Conservation (phyloP, 1,139 yeast species). For the Scheffersomyces parashehatae region DNA sequence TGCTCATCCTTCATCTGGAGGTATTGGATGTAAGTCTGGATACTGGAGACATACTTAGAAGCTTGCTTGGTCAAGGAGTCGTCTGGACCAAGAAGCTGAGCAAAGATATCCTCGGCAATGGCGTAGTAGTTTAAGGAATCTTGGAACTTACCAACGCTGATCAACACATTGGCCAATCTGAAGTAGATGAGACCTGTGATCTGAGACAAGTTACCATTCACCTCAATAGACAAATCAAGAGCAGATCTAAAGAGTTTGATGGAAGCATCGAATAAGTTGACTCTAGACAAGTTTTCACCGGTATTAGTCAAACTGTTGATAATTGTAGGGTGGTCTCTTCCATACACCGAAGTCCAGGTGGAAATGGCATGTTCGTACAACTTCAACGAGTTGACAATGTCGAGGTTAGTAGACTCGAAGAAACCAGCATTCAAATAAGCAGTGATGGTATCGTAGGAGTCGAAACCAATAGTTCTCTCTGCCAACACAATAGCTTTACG, state of each 20-base stretch:
- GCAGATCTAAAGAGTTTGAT: conserved; percentile 42
- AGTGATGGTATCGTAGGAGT: conserved; percentile 73
- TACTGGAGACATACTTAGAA: conserved; percentile 58
- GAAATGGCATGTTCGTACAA: conserved; percentile 62
- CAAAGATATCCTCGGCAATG: conserved; percentile 54
- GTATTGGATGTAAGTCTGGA: conserved; percentile 41
- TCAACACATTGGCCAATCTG: conserved; percentile 67
- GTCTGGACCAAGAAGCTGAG: conserved; percentile 59
- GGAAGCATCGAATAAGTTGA: conserved; percentile 41
- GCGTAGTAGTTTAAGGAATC: conserved; percentile 57
- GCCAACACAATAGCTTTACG: conserved; percentile 72
- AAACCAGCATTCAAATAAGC: conserved; percentile 74
- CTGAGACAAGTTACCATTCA: conserved; percentile 60
- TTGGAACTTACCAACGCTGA: conserved; percentile 52
- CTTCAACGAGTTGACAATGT: conserved; percentile 61
- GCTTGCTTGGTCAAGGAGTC: conserved; percentile 65
- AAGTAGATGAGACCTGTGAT: conserved; percentile 60
- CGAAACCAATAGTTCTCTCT: conserved; percentile 82
- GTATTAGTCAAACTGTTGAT: conserved; percentile 66
- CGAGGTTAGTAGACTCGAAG: conserved; percentile 64
- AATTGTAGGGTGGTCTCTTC: conserved; percentile 66
- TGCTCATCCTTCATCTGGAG: conserved; percentile 32
- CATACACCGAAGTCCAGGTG: conserved; percentile 56
- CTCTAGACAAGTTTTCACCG: conserved; percentile 59
- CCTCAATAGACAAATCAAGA: conserved; percentile 44